Base-by-base conservation (phyloP, 495 filamentous ascomycete species). In the Hamigera avellanea region DNA sequence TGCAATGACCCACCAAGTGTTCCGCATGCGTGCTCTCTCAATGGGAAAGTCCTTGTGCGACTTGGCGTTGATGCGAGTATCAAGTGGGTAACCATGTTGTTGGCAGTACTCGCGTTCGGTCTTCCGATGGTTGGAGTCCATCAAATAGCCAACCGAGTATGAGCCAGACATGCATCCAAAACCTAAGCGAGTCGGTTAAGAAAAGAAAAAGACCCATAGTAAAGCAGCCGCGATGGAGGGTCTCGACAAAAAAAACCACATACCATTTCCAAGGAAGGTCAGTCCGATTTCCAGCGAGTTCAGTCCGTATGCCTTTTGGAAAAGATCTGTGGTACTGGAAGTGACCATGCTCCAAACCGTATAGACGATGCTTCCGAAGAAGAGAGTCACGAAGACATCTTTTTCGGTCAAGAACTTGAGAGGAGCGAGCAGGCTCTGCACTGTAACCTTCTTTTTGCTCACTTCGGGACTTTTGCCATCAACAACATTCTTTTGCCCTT, bases 281-380 rank as follows among this genome's bases (percentile, higher is more conserved):
- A 68, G 39, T 6, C 64, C 64, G 14, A 68, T 48, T 19, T 62
- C 43, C 29, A 64, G 19, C 2, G 54, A 46, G 23, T 50, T 62
- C 1, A 68, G 45, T 1, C 45, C 43, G 16, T 60, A 63, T 10
- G 37, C 38, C 2, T 47, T 27, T 36, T 62, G 51, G 35, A 69
- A 65, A 0, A 70, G 44, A 8, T 42, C 44, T 0, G 57, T 57
- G 0, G 66, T 70, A n/a, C 57, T 63, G 0, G 63, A 62, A 1
- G 66, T 67, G 2, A 70, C 58, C 66, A 70, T 70, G 19, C 59
- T 65, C 66, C 66, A 70, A n/a, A 66, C 56, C 0, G 66, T 56
- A 41, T 69, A 70, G 0, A 64, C 56, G 13, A 66, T 53, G n/a
- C 59, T 57, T 14, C 66, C 65, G 36, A 57, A 70, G 34, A 66